Evolutionary conservation across 1,284 basidiomycete genomes (phyloP).

Genomic region (Trichosporon faecale): DNA sequence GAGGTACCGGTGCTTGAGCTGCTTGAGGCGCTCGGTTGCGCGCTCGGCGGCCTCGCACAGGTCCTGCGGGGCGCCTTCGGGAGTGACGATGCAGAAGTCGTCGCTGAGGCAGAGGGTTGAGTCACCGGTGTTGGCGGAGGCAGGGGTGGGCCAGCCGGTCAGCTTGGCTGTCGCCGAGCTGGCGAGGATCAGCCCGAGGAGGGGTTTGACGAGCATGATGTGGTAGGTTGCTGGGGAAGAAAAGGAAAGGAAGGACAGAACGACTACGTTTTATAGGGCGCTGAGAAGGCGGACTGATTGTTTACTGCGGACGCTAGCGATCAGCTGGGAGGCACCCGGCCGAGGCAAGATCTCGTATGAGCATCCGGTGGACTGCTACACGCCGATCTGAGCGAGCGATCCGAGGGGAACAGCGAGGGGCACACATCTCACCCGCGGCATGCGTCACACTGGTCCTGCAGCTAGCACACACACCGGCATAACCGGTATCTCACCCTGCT

Average conservation of each 20-base stretch:
- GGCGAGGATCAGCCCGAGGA: neutral
- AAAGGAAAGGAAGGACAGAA: neutral
- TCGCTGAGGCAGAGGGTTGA: neutral
- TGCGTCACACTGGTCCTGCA: neutral
- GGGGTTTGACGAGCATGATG: constrained; percentile 4
- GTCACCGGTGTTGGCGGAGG: neutral
- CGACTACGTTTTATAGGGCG: neutral
- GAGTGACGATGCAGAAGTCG: constrained; percentile 1
- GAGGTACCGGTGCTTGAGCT: constrained; percentile 21
- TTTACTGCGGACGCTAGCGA: neutral
- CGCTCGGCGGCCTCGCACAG: constrained; percentile 1
- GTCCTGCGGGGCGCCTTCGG: neutral
- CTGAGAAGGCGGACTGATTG: neutral
- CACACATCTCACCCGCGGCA: neutral
- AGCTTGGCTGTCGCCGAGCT: neutral
- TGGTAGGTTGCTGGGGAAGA: neutral
- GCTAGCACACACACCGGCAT: too few relatives aligned
- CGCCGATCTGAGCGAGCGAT: too few relatives aligned
- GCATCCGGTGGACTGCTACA: too few relatives aligned
- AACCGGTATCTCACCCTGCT: too few relatives aligned
- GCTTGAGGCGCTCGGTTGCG: constrained; percentile 22
- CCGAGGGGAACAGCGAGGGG: too few relatives aligned
- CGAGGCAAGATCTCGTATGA: neutral
- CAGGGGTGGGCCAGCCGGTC: neutral
- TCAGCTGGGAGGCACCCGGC: neutral